phyloP scores from a whole-genome alignment of 106 monocot species.

The Dioscorea dumetorum region DNA sequence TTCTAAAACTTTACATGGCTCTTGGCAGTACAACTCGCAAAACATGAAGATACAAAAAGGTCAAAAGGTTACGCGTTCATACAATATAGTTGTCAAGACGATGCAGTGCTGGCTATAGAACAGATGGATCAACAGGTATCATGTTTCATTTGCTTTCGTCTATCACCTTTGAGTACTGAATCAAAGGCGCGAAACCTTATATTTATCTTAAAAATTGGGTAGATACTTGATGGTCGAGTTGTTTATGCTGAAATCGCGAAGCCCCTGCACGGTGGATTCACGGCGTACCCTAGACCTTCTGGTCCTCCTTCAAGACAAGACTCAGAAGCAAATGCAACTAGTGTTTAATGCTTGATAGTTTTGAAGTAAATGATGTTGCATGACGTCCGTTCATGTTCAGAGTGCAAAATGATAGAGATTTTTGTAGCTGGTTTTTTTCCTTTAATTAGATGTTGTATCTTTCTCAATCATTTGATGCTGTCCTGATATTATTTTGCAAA shows the following conservation, averaged over 20 bases:
- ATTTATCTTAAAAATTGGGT: not conserved
- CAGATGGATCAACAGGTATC: constrained; percentile 46
- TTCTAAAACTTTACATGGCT: not conserved
- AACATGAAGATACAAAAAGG: constrained; percentile 37
- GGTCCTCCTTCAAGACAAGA: constrained; percentile 28
- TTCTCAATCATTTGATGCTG: too few species aligned
- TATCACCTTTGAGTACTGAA: not conserved
- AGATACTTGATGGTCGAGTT: constrained; percentile 41
- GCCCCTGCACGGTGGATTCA: constrained; percentile 11
- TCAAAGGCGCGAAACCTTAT: not conserved
- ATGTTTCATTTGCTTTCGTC: not conserved
- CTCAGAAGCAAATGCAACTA: not conserved
- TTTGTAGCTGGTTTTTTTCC: too few species aligned
- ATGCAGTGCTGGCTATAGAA: constrained; percentile 46
- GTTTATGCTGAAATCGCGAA: constrained; percentile 49
- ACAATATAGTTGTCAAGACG: constrained; percentile 55
- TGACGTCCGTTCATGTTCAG: too few species aligned
- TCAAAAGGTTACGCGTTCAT: constrained; percentile 66
- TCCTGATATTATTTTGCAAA: too few species aligned
- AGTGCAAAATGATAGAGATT: too few species aligned
- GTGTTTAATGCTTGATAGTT: too few species aligned
- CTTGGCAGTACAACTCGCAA: constrained; percentile 33
- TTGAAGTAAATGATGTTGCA: too few species aligned
- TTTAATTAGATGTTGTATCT: too few species aligned
- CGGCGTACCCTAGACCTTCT: constrained; percentile 26